Evolutionary conservation across 192 early-diverging fungal genomes (phyloP).

Genomic region (Funneliformis mosseae): DNA sequence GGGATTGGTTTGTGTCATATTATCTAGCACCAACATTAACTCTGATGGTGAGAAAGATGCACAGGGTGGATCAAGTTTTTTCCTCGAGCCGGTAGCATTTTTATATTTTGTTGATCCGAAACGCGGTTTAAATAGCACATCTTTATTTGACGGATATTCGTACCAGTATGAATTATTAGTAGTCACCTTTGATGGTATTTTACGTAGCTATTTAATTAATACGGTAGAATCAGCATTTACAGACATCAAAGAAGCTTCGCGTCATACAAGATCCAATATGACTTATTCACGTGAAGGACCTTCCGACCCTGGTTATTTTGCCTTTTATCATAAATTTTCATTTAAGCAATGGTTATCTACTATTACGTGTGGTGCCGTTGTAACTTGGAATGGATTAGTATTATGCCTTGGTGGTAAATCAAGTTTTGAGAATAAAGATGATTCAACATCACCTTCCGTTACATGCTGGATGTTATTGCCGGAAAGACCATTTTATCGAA

Average conservation of each 20-base stretch:
- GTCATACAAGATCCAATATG: constrained; percentile 25
- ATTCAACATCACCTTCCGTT: constrained; percentile 26
- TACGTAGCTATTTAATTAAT: constrained; percentile 61
- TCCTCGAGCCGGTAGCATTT: constrained; percentile 47
- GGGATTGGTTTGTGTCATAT: constrained; percentile 38
- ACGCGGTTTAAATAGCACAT: constrained; percentile 9
- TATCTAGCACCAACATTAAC: constrained; percentile 37
- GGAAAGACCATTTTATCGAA: constrained; percentile 33
- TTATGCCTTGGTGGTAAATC: constrained; percentile 50
- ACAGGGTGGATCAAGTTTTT: constrained; percentile 34
- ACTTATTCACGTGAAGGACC: constrained; percentile 50
- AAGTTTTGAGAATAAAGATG: constrained; percentile 15
- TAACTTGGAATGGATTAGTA: constrained; percentile 39
- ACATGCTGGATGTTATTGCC: constrained; percentile 32
- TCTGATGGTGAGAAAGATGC: constrained; percentile 9
- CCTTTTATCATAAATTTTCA: constrained; percentile 52
- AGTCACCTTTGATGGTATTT: constrained; percentile 54
- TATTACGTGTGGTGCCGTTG: constrained; percentile 46
- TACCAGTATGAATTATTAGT: constrained; percentile 58
- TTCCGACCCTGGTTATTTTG: constrained; percentile 48
- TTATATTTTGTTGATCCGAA: constrained; percentile 40
- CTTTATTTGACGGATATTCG: constrained; percentile 43
- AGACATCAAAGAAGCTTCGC: constrained; percentile 6
- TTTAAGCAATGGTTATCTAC: constrained; percentile 49
- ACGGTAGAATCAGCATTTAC: constrained; percentile 33